Evolutionary conservation across 495 filamentous ascomycete genomes (phyloP).

Genomic region (Wilcoxina mikolae): DNA sequence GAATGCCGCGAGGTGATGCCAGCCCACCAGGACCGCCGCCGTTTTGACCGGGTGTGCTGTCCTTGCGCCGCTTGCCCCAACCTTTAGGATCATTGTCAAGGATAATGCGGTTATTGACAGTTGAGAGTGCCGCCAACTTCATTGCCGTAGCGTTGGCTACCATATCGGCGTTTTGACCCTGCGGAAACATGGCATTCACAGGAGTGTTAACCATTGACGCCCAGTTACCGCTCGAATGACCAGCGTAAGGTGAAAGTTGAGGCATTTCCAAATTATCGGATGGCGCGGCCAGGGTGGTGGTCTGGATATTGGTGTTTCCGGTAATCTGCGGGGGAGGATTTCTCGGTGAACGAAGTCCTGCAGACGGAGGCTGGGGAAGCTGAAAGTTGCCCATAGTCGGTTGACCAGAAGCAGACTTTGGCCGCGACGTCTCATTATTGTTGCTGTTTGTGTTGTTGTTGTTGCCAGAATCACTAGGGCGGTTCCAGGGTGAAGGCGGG

Average conservation of each 20-base stretch:
- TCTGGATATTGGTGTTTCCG: constrained; percentile 61
- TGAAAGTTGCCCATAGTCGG: constrained; percentile 94
- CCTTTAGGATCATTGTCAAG: constrained; percentile 46
- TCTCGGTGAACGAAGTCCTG: constrained; percentile 62
- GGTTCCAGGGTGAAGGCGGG: constrained; percentile 65
- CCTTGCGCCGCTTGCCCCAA: constrained; percentile 70
- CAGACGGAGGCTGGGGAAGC: constrained; percentile 56
- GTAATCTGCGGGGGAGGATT: constrained; percentile 46
- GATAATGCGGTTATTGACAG: constrained; percentile 95
- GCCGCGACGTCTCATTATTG: constrained; percentile 46
- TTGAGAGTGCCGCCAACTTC: constrained; percentile 93
- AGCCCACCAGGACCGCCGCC: constrained; percentile 26
- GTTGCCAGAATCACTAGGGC: constrained; percentile 32
- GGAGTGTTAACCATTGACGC: constrained; percentile 97
- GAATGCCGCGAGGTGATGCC: constrained; percentile 28
- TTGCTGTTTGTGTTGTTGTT: constrained; percentile 19
- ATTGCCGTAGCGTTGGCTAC: constrained; percentile 97
- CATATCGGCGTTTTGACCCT: constrained; percentile 76
- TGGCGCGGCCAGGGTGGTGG: constrained; percentile 58
- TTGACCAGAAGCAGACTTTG: constrained; percentile 81
- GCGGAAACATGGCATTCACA: constrained; percentile 68
- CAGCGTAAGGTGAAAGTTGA: constrained; percentile 70
- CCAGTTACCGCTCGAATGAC: constrained; percentile 76
- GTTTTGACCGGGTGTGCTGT: constrained; percentile 24
- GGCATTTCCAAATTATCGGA: constrained; percentile 60